phyloP scores from a whole-genome alignment of 75 land plant species.

The Gnetum montanum region DNA sequence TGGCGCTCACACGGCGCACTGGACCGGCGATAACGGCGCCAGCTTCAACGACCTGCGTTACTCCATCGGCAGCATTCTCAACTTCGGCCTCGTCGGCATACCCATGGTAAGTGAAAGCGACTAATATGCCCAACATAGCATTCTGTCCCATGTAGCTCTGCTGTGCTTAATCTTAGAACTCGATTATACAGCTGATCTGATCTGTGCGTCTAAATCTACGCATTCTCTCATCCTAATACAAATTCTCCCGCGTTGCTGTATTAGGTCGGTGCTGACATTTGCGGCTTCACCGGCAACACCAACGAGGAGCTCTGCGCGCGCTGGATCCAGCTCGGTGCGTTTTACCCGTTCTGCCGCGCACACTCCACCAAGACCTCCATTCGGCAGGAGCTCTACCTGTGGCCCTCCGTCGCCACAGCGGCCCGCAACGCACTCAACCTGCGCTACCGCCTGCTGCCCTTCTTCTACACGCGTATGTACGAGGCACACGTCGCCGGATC shows the following conservation, averaged over 20 bases:
- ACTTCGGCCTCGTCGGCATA: conserved; percentile 58
- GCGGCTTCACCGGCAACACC: conserved; percentile 57
- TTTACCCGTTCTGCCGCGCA: conserved; percentile 68
- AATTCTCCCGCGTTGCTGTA: too few species aligned
- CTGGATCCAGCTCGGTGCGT: conserved; percentile 66
- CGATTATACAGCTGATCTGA: too few species aligned
- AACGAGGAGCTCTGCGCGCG: conserved; percentile 74
- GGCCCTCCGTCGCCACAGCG: conserved; percentile 73
- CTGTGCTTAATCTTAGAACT: too few species aligned
- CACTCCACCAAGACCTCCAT: conserved; percentile 35
- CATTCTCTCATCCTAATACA: too few species aligned
- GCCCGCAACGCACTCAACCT: conserved; percentile 64
- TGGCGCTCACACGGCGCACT: conserved; percentile 68
- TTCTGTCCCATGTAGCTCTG: too few species aligned
- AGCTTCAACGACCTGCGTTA: conserved; percentile 66
- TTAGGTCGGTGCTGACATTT: conserved; percentile 87
- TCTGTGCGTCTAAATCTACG: too few species aligned
- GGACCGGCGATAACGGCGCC: conserved; percentile 85
- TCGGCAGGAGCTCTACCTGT: conserved; percentile 72
- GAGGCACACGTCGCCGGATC: conserved; percentile 66
- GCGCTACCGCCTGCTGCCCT: conserved; percentile 76
- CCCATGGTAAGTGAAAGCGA: too few species aligned
- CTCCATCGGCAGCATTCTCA: conserved; percentile 46
- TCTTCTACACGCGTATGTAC: conserved; percentile 62
- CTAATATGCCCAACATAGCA: too few species aligned